Evolutionary conservation across 2,329 filamentous ascomycete species (phyloP), one percentile per base, ranked within the genome.

Genomic region (Furcasterigmium sp.): DNA sequence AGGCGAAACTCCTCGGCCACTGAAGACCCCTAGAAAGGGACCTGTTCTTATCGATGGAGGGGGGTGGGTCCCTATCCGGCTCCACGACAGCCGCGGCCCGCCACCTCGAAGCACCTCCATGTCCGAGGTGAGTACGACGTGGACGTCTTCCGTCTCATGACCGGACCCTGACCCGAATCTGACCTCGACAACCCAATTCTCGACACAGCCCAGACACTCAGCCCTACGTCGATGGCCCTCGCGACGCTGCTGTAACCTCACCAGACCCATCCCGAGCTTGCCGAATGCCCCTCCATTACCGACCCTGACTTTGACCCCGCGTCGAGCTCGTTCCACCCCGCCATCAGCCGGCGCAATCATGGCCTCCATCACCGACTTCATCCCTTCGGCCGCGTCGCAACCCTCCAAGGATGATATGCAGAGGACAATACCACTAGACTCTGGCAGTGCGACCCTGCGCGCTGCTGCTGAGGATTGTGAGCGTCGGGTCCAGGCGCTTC

Each of bases 401-500:
- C 23, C 7, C 7, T 26, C 23, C 11, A 7, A 7, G 23, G 11
- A 11, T 11, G 23, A 26, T 7, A 7, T 7, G 7, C 23, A 11
- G 23, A 26, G 11, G 23, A 26, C 23, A 26, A 26, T 26, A 26
- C 11, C 7, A 7, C 7, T 11, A 26, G 23, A 26, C 11, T 7
- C 7, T 26, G n/a, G 15, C 15, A 17, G 17, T 8, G n/a, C 32
- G n/a, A 35, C 32, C 15, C 32, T 35, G n/a, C 32, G 32, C 32
- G 32, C 32, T 17, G 32, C 32, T 2, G 32, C 32, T 15, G n/a
- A 17, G 9, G 32, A 35, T 15, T 35, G 32, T 15, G 32, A 35
- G 32, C 32, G 32, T 15, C 15, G 32, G 60, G 69, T 94, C 46
- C 68, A 77, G 39, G 69, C 72, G 19, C 90, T 95, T 57, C 70